Evolutionary conservation across 2,329 filamentous ascomycete species (phyloP), one percentile per base, ranked within the genome.

Genomic region (Calonectria honghensis): DNA sequence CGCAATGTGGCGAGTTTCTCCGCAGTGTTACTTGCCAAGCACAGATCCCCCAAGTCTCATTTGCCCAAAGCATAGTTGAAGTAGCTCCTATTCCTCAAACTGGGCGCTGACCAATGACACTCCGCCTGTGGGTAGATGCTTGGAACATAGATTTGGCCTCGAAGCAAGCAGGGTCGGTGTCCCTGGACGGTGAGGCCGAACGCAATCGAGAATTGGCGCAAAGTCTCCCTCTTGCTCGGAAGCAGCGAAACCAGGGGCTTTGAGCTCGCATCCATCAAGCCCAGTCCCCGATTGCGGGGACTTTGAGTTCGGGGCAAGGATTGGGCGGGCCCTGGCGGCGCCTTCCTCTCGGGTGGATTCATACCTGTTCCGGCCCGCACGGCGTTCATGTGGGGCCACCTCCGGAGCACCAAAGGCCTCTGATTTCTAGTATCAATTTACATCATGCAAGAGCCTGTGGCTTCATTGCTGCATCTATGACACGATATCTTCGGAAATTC

Each of bases 321-420:
- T 54, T 35, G 45, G 14, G 39, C 20, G 37, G 41, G 18, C 41
- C 32, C 52, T 70, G 35, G 35, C 31, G 68, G 59, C 50, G 57
- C 63, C 61, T 71, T 57, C 45, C 59, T 48, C 41, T 32, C 59
- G 68, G 37, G 61, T 20, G 24, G 20, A 27, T 70, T 39, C 48
- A 57, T 65, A 51, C 68, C 68, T 48, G 50, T 57, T 70, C 59
- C 68, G 68, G 59, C 50, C 59, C 48, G 68, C 48, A 63, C 57
- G 35, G 57, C 14, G 16, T 63, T 27, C 24, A 27, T 24, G 57
- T 41, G 57, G 57, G 35, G 57, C 57, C 7, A 41, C 0, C 14
- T 41, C 27, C 57, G 35, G 57, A 41, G 37, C n/a, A 41, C 32
- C n/a, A 27, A 41, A 61, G 16, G n/a, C 35, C n/a, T 61, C 6